phyloP scores from a whole-genome alignment of 768 basidiomycete genomes.

The Podaxis carcinomalis region DNA sequence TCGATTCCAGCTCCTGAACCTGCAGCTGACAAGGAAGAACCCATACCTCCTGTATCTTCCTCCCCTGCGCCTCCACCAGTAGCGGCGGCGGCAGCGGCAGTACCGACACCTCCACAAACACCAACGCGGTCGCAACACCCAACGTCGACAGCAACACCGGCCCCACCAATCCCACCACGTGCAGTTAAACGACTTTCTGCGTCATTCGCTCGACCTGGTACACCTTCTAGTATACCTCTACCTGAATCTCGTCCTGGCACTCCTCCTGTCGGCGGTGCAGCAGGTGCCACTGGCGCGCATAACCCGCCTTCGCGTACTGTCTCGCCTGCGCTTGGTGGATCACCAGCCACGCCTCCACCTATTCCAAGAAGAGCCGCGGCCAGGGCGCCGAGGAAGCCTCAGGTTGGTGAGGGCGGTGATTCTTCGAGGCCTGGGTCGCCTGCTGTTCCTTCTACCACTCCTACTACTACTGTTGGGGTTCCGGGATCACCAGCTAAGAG shows the following conservation, averaged over 20 bases:
- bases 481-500: conserved; percentile 1
- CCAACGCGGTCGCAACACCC: conserved; percentile 12
- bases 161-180: conserved; percentile 8
- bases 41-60: neutral
- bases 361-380: conserved; percentile 64
- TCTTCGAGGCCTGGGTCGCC: conserved; percentile 27
- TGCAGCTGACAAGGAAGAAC: neutral
- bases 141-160: conserved; percentile 7
- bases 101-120: conserved; percentile 4
- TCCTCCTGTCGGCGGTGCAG: conserved; percentile 17
- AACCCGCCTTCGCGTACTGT: conserved; percentile 25
- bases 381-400: conserved; percentile 33
- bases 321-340: conserved; percentile 30
- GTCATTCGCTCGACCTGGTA: conserved; percentile 16
- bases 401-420: conserved; percentile 12
- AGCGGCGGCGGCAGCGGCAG: neutral
- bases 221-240: conserved; percentile 34
- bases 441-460: conserved; percentile 6
- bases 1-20: neutral
- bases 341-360: conserved; percentile 39
- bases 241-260: conserved; percentile 43
- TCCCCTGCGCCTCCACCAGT: neutral
- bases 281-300: neutral
- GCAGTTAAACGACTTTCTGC: conserved; percentile 10
- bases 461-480: conserved; percentile 3